These are phyloP conservation scores for Gnomoniopsis smithogilvyi DNA, from an alignment of 2,329 filamentous ascomycete species.

Conservation along the genomic window DNA sequence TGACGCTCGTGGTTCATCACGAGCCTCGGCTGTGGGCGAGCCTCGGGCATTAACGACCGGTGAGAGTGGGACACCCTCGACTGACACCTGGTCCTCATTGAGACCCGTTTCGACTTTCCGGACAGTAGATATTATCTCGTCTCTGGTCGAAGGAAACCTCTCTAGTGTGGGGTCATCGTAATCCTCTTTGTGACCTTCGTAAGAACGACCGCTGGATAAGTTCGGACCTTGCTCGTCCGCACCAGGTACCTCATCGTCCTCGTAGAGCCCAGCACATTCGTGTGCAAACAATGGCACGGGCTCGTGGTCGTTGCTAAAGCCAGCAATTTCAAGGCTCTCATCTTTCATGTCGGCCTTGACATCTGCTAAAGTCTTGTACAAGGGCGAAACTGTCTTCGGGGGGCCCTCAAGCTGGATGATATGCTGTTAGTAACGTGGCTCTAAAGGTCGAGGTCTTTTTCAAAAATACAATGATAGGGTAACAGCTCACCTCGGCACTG, in stretches of 20 bases:
- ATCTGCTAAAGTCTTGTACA: background rate
- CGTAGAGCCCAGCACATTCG: slow-evolving; percentile 41
- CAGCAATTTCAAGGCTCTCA: slow-evolving; percentile 11
- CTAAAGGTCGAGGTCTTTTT: background rate
- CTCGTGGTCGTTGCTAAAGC: slow-evolving; percentile 7
- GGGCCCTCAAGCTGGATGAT: background rate
- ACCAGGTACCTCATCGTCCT: slow-evolving; percentile 27
- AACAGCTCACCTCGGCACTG: slow-evolving; percentile 4
- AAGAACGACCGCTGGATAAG: background rate
- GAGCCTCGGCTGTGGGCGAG: slow-evolving; percentile 33
- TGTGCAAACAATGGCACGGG: slow-evolving; percentile 22
- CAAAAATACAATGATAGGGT: background rate
- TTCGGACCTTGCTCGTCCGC: slow-evolving; percentile 26
- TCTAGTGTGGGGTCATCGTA: slow-evolving; percentile 47
- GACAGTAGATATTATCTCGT: slow-evolving; percentile 42
- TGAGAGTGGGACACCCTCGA: slow-evolving; percentile 34
- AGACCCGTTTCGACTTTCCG: slow-evolving; percentile 44
- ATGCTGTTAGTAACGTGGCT: background rate
- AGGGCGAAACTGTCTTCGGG: background rate
- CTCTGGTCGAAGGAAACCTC: slow-evolving; percentile 42
- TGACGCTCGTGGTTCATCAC: slow-evolving; percentile 34
- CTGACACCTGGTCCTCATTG: slow-evolving; percentile 34
- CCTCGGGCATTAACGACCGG: slow-evolving; percentile 32
- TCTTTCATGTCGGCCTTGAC: slow-evolving; percentile 11
- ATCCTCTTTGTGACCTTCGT: slow-evolving; percentile 31